Conservation (phyloP, 768 basidiomycete genomes). For the Amanita molliuscula region DNA sequence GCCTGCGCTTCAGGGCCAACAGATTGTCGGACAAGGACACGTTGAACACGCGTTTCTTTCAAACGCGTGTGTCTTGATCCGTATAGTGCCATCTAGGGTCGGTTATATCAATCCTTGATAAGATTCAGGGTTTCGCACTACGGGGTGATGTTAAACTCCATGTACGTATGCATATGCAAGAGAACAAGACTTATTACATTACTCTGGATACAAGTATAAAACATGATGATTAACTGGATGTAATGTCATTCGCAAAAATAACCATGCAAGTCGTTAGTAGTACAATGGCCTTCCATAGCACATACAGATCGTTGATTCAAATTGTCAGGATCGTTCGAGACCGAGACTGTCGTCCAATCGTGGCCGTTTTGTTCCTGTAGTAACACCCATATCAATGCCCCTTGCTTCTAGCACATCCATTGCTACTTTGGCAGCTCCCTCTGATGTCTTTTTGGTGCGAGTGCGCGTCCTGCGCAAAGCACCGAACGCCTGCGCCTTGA, state of each 20-base stretch:
- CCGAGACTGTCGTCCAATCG: constrained; percentile 46
- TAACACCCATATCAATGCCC: constrained; percentile 45
- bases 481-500: constrained; percentile 86
- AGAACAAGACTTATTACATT: constrained; percentile 5
- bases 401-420: constrained; percentile 76
- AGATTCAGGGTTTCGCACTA: not conserved
- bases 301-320: not conserved
- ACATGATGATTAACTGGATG: constrained; percentile 4
- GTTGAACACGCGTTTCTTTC: constrained; percentile 4
- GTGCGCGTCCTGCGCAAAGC: constrained; percentile 72
- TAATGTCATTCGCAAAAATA: constrained; percentile 5
- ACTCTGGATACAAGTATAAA: constrained; percentile 7
- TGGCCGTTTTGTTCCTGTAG: constrained; percentile 34
- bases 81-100: not conserved
- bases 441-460: constrained; percentile 61
- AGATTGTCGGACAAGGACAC: not conserved
- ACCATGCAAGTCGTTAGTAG: not conserved
- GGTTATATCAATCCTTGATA: not conserved
- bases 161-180: not conserved
- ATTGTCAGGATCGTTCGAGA: constrained; percentile 8
- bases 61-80: not conserved
- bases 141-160: not conserved
- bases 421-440: constrained; percentile 62
- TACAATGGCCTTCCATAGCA: constrained; percentile 5
- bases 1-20: not conserved